Evolutionary conservation across 257 asterid genomes (phyloP).

Genomic region (Verbascum thapsus): DNA sequence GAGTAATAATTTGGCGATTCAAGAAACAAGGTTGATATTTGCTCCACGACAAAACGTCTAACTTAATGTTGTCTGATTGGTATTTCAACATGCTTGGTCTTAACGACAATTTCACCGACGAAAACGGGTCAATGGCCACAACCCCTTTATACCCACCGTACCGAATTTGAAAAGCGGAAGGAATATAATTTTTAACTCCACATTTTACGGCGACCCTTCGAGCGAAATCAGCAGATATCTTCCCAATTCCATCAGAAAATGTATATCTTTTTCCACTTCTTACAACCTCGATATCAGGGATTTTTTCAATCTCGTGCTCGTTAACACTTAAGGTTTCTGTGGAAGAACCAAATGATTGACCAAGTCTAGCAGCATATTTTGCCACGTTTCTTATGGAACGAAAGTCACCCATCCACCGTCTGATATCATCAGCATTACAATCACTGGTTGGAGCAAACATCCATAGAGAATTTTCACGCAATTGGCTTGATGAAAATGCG

Average conservation of each 20-base stretch:
- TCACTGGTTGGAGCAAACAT: constrained; percentile 74
- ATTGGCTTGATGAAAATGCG: constrained; percentile 91
- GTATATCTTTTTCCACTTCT: constrained; percentile 34
- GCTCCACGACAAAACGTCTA: constrained; percentile 57
- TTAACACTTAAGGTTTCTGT: constrained; percentile 63
- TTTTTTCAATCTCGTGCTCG: constrained; percentile 50
- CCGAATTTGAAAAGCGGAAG: constrained; percentile 89
- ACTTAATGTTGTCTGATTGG: constrained; percentile 49
- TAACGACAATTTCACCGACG: constrained; percentile 55
- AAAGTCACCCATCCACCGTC: constrained; percentile 89
- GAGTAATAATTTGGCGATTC: constrained; percentile 57
- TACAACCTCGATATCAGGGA: constrained; percentile 45
- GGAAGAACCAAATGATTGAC: constrained; percentile 93
- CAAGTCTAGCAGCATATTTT: constrained; percentile 96
- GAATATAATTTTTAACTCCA: constrained; percentile 48
- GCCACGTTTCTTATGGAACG: constrained; percentile 70
- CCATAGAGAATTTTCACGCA: constrained; percentile 86
- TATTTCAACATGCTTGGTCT: constrained; percentile 83
- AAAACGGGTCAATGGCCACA: constrained; percentile 69
- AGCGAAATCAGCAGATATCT: constrained; percentile 74
- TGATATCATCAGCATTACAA: constrained; percentile 53
- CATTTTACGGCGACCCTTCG: constrained; percentile 64
- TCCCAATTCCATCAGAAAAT: constrained; percentile 95
- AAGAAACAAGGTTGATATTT: constrained; percentile 60
- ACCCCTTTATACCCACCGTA: constrained; percentile 93